phyloP scores from a whole-genome alignment of 23 red algal species.

The Cyanidioschyzon merolae region DNA sequence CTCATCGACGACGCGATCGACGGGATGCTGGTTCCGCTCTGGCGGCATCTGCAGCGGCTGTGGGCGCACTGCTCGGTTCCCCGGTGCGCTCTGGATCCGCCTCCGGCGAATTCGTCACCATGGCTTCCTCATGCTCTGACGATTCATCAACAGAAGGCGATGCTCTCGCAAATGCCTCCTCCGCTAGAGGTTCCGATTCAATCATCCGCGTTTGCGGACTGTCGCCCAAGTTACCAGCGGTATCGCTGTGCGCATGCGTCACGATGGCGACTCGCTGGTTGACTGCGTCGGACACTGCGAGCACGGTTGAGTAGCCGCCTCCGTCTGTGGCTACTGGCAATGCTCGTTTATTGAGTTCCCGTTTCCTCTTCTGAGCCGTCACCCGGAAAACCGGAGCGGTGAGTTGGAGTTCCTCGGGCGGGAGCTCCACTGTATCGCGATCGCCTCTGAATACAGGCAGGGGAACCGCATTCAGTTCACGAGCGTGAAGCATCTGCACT shows the following conservation, averaged over 20 bases:
- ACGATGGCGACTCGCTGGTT: not conserved
- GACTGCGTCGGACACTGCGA: not conserved
- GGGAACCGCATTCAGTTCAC: slow-evolving; percentile 31
- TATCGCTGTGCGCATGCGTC: not conserved
- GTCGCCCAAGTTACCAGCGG: no score
- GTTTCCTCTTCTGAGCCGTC: not conserved
- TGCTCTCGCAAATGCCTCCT: no score
- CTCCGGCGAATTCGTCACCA: no score
- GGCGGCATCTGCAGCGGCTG: no score
- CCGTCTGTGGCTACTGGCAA: not conserved
- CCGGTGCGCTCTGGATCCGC: no score
- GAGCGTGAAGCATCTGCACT: slow-evolving; percentile 5
- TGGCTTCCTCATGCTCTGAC: no score
- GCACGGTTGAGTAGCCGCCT: not conserved
- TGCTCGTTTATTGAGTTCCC: not conserved
- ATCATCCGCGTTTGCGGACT: no score
- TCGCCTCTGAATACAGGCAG: slow-evolving; percentile 14
- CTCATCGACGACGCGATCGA: no score
- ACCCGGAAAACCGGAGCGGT: slow-evolving; percentile 26
- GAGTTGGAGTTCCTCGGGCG: slow-evolving; percentile 16
- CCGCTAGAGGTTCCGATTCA: no score
- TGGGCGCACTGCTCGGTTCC: no score
- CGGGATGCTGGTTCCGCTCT: no score
- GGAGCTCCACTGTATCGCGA: slow-evolving; percentile 25
- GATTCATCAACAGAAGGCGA: no score